Evolutionary conservation across 1,284 basidiomycete genomes (phyloP), one percentile per base, ranked within the genome.

Genomic region (Exobasidium rhododendri): DNA sequence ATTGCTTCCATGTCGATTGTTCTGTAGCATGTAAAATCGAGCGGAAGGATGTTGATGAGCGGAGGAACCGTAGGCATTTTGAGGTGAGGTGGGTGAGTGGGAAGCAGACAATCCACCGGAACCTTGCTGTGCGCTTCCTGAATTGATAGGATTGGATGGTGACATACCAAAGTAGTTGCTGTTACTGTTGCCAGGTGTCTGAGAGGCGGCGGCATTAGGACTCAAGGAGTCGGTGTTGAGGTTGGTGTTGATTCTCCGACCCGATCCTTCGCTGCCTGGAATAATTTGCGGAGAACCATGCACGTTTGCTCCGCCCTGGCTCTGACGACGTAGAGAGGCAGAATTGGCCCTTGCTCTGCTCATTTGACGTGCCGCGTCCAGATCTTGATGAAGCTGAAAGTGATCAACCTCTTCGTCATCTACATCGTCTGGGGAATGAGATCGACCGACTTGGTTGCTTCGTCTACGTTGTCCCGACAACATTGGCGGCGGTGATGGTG

Each of bases 301-400:
- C 31, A 3, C 29, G 14, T 44, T 44, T 28, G 44, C 49, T 47
- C 17, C 46, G 40, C 11, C n/a, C 13, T 50, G 47, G 65, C 65
- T 64, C 24, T 67, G 68, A 28, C 67, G 64, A 3, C 35, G 52
- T 26, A 50, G 13, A 35, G 20, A 30, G 11, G 14, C 35, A 2
- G 52, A 55, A 45, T 30, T 43, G 17, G 44, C 56, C 22, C 74
- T 62, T 3, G 72, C 75, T 44, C 69, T 68, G 65, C 71, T 75
- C 74, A 78, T 73, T 59, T 72, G 73, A n/a, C 77, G 58, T 7
- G 77, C 77, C 11, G 75, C 74, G 59, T 78, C 77, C 46, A 77
- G 61, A 50, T 78, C 77, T 28, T 75, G 75, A 45, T 73, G 67
- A 24, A 77, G 65, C 60, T 78, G 77, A 14, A 68, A 62, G 2